Evolutionary conservation across 1,284 basidiomycete species (phyloP).

Genomic region (Rhodotorula sp.): DNA sequence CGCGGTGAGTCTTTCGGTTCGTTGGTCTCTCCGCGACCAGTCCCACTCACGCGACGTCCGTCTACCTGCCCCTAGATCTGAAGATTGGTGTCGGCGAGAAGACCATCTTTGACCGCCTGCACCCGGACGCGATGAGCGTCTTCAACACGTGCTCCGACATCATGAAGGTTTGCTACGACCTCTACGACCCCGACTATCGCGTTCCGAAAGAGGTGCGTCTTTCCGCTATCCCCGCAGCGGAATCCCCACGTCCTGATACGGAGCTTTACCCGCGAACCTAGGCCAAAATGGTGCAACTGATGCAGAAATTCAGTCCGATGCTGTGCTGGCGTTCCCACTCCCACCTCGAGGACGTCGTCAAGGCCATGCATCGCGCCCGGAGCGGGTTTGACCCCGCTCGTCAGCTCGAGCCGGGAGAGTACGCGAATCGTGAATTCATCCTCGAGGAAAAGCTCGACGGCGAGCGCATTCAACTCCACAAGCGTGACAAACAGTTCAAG

Average conservation of each 20-base stretch:
- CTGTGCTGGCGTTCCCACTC: constrained; percentile 72
- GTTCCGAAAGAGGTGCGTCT: constrained; percentile 47
- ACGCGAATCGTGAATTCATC: constrained; percentile 61
- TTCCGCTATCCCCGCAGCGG: background rate
- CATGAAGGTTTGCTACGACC: constrained; percentile 73
- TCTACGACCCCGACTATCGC: constrained; percentile 50
- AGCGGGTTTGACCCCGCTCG: constrained; percentile 56
- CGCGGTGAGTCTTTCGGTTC: constrained; percentile 61
- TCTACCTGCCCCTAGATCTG: constrained; percentile 46
- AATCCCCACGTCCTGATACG: too few species aligned
- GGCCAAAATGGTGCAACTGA: constrained; percentile 77
- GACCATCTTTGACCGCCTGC: constrained; percentile 79
- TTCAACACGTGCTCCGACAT: constrained; percentile 94
- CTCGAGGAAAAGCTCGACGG: constrained; percentile 96
- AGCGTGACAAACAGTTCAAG: constrained; percentile 78
- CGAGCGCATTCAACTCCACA: constrained; percentile 90
- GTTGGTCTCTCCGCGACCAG: background rate
- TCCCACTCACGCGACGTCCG: background rate
- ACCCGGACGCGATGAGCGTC: constrained; percentile 82
- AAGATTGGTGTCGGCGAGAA: constrained; percentile 62
- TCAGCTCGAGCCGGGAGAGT: background rate
- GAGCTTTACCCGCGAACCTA: constrained; percentile 44
- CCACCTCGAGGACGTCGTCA: constrained; percentile 75
- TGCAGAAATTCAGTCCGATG: constrained; percentile 85
- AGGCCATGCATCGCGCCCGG: constrained; percentile 61